Base-by-base conservation (phyloP, 257 asterid genomes). In the Jacaranda copaia region DNA sequence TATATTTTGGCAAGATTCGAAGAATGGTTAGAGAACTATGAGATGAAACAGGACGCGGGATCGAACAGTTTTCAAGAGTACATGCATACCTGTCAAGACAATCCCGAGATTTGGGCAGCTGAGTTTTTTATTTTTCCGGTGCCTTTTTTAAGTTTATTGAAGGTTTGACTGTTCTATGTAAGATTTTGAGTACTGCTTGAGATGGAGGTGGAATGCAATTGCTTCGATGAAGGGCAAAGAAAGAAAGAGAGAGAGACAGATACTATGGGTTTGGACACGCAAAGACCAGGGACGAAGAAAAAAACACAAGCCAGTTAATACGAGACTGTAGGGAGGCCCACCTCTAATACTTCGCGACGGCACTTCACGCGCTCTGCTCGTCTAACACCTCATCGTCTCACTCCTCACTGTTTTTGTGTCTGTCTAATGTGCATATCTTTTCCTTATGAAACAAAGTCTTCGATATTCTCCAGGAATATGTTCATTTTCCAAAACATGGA, bases 261-360 rank as follows among this genome's bases (percentile, higher is more conserved):
- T n/a, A n/a, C 77, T 82, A 84, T 86, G 87, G 85, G 80, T 25
- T 77, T 15, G 60, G 82, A 85, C 92, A 86, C 89, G 92, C 93
- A 83, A 81, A 79, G 83, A 60, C 72, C 51, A 72, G 32, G 16
- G 76, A 46, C 77, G 71, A 38, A 6, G 20, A 55, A 51, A 65
- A 73, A 55, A 52, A 51, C 59, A 68, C 61, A 59, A 16, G 79
- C 74, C 84, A 77, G 86, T 82, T 79, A 63, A 84, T 80, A 77
- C 70, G 71, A 52, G 40, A 61, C 49, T 65, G 85, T 64, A 39
- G 78, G 84, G 88, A 86, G 90, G 90, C 89, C 91, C 91, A 82
- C 68, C 82, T 38, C 70, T 3, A 3, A 14, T 1, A 12, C 9
- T 58, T 18, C 25, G 46, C 38, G 62, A 53, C 0, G 14, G 57